Evolutionary conservation across 345 rosid genomes (phyloP), one percentile per base, ranked within the genome.

Genomic region (Hibiscus tridactylites): DNA sequence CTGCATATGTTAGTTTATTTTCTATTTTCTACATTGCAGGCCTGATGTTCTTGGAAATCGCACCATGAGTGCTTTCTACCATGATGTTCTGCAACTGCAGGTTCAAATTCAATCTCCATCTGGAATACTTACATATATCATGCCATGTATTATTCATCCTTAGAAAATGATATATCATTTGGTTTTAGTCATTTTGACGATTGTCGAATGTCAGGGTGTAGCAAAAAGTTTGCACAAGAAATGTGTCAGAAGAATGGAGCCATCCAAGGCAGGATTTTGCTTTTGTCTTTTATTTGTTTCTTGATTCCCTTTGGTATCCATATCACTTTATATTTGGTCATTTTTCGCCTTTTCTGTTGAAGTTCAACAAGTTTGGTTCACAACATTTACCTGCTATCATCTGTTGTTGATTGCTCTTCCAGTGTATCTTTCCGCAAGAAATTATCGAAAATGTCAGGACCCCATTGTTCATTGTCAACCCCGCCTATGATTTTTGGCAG

Each of bases 401-500:
- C 68, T 61, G 60, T 54, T 70, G 12, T 61, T 44, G 59, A 67
- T 76, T 73, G 49, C 63, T 60, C 44, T 49, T 70, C 52, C 86
- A 87, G 96, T 87, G 98, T 79, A 66, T 92, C 75, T 87, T 92
- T 78, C 92, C 96, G 61, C 83, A 68, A 47, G 84, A 90, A 57
- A 81, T 91, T 66, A 46, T 86, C 19, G 83, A 84, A 79, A 80
- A 81, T 50, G 73, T 83, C 60, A 83, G 37, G 78, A 94, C 92
- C 16, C 92, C 96, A 0, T 62, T 91, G 28, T 94, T 94, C 82
- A 70, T 94, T 59, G 85, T 91, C 83, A 86, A 94, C 37, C 84
- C 97, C 63, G 90, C 96, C 68, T 91, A 91, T 74, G 98, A 94
- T 75, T 90, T 76, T 82, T 94, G 97, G 98, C 98, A 94, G 93